Evolutionary conservation across 202 grass and related monocot species (phyloP).

Genomic region (Zoysia matrella): DNA sequence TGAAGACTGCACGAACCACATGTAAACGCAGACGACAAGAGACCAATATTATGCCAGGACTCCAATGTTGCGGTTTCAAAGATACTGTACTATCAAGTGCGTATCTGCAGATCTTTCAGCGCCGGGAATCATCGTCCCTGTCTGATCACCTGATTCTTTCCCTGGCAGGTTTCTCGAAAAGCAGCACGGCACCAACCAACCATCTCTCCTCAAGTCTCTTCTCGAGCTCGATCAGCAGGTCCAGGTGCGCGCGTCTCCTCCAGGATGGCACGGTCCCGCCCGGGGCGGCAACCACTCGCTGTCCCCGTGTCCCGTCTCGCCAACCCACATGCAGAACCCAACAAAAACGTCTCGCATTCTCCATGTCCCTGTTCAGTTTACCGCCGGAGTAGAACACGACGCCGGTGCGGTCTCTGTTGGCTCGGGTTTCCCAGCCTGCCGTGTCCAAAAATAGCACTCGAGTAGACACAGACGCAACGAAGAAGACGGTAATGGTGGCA

Average conservation of each 20-base stretch:
- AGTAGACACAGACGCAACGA: slow-evolving; percentile 24
- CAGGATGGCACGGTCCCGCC: slow-evolving; percentile 17
- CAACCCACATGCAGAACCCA: slow-evolving; percentile 42
- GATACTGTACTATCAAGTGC: no score
- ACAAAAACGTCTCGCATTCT: slow-evolving; percentile 13
- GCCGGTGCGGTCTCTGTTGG: not conserved
- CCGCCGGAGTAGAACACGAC: slow-evolving; percentile 6
- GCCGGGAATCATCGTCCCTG: no score
- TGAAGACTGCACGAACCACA: no score
- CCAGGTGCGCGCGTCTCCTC: slow-evolving; percentile 24
- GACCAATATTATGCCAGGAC: no score
- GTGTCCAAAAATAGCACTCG: slow-evolving; percentile 31
- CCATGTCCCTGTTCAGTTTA: slow-evolving; percentile 19
- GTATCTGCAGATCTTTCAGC: no score
- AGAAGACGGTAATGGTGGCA: not conserved
- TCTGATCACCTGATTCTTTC: no score
- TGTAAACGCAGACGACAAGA: no score
- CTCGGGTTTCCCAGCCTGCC: slow-evolving; percentile 9
- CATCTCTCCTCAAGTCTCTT: no score
- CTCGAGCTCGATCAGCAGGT: no score
- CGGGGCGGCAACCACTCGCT: not conserved
- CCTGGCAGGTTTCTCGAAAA: no score
- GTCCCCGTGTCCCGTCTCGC: slow-evolving; percentile 1
- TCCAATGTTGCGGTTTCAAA: no score
- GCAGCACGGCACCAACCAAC: no score